Evolutionary conservation across 768 basidiomycete species (phyloP), one percentile per base, ranked within the genome.

Genomic region (Leccinum pellstonianum): DNA sequence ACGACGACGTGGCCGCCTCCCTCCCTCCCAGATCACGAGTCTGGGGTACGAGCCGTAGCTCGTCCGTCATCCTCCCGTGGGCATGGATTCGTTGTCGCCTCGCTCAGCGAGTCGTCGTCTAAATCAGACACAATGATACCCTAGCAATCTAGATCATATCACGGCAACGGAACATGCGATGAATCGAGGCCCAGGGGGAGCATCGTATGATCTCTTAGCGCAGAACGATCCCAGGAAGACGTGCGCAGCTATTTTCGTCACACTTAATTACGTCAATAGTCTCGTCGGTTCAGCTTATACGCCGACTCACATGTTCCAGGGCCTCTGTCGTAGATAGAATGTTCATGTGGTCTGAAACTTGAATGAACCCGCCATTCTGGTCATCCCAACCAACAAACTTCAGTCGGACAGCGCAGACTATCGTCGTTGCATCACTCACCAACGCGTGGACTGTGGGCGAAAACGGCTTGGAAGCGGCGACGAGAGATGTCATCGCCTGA

Each of bases 271-370:
- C 38, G 10, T 23, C 31, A 10, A 17, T 7, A 2, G 5, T n/a
- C 21, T 4, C 6, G 9, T 47, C n/a, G 2, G 10, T 17, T 14
- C 17, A 3, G 8, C n/a, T 46, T 15, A 25, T 7, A 53, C 25
- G 8, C 25, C n/a, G n/a, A 63, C 71, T 56, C 33, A 90, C 91
- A 69, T 91, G 86, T 38, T 75, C 75, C 15, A 78, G 66, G 11
- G 88, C 87, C 46, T 88, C 85, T 4, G 68, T 53, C 11, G 75
- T 76, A 9, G 86, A 79, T 14, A 93, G 66, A 19, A 93, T 73
- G 67, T 92, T 89, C 89, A 93, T 91, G 64, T 91, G 87, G 62
- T 90, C 84, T 9, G 89, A n/a, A n/a, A n/a, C n/a, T n/a, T n/a
- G 88, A 29, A 83, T 60, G 41, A 68, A 72, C 25, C 83, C 80